phyloP scores from a whole-genome alignment of 1,284 basidiomycete genomes.

The Mycena sp. region DNA sequence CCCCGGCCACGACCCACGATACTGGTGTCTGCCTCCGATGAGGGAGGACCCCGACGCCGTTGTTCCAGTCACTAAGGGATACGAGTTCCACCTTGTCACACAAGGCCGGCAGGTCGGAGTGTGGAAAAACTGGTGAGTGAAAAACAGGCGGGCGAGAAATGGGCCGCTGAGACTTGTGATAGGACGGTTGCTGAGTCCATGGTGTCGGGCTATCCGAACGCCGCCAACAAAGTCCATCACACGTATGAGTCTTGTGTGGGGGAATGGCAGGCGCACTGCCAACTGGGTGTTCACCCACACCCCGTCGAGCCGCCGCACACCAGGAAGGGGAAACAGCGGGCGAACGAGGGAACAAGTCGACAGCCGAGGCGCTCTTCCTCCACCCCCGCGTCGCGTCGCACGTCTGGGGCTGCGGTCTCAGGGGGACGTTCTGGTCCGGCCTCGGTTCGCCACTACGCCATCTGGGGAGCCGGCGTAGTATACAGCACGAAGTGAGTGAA shows the following conservation, averaged over 20 bases:
- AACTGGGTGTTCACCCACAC: background rate
- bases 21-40: no score
- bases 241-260: background rate
- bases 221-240: background rate
- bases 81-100: conserved; percentile 6
- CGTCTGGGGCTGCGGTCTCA: no score
- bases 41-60: no score
- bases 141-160: background rate
- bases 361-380: no score
- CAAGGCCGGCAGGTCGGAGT: conserved; percentile 1
- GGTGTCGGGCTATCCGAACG: background rate
- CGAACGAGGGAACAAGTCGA: background rate
- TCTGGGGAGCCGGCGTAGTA: no score
- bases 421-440: no score
- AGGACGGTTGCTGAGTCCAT: background rate
- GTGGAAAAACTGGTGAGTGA: conserved; percentile 4
- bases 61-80: background rate
- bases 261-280: background rate
- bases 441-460: no score
- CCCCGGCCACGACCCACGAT: no score
- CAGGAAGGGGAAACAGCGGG: background rate
- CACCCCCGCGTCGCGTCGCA: no score
- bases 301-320: background rate
- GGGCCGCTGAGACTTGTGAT: background rate
- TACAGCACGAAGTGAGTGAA: no score